Base-by-base conservation (phyloP, 768 basidiomycete genomes). In the Cyclocybe aegerita region DNA sequence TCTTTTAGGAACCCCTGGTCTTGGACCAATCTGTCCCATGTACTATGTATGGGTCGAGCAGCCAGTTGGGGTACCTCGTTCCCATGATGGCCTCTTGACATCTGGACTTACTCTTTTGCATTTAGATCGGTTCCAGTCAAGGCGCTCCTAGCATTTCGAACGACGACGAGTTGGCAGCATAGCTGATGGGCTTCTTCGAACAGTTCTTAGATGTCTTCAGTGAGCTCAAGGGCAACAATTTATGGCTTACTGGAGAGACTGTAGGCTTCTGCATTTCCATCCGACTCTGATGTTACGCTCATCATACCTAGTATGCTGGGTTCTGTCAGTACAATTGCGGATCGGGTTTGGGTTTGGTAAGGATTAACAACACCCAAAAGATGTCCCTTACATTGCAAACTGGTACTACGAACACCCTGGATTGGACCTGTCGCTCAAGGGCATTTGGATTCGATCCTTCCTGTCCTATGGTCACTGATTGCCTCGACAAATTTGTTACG, bases 21-120 rank as follows among this genome's bases (percentile, higher is more conserved):
- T 43, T 88, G 86, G 86, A 88, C 85, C 0, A 86, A 86, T 54
- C 69, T 88, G 5, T 82, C 83, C 10, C 80, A 84, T 53, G 68
- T 86, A 16, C 66, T 87, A 32, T 88, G 77, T 87, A 32, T 88
- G 77, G 73, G 79, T 88, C 9, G 87, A 88, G 50, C 87, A 88
- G 58, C 86, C 86, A 8, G 81, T 88, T 33, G 86, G 86, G 43
- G 73, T 73, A 64, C 23, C 23, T 23, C 23, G 23, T 23, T 23
- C 23, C 23, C 23, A 23, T 23, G 23, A 5, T 5, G 23, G 23
- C 5, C 23, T 23, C 23, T 5, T 23, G 23, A 23, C 4, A 23
- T 23, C 5, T 23, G 23, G 23, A 23, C 23, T 23, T 23, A 23
- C 23, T 23, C 23, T 30, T 1, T 38, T 29, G 40, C 4, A 15